Evolutionary conservation across 306 rosid species (phyloP), one percentile per base, ranked within the genome.

Genomic region (Castanea crenata): DNA sequence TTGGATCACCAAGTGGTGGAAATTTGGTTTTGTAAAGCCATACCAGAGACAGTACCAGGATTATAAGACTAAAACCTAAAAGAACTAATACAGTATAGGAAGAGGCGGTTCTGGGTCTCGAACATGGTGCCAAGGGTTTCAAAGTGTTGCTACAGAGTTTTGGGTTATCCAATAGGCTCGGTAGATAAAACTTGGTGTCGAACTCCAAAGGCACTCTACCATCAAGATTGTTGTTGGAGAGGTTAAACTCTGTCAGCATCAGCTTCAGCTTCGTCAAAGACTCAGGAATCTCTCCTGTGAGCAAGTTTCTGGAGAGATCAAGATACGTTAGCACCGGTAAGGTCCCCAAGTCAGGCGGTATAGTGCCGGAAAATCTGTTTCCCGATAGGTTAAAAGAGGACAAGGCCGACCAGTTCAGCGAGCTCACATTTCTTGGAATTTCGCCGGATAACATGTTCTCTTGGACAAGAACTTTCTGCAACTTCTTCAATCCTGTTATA

Each of bases 171-270:
- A 62, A 20, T 59, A 93, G 81, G 71, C 93, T 84, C 9, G 76
- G 14, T 6, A 78, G 56, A 59, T 65, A 93, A 16, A 76, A 78
- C 61, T 72, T 78, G 25, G 71, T 64, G 75, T 80, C 71, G 69
- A 96, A 83, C 59, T 83, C 92, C 0, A 87, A n/a, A 51, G 99
- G 99, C 4, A 95, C 86, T 61, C 83, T 68, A 0, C 97, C 98
- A 16, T 73, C 34, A 41, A 95, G 75, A 51, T 84, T 82, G 82
- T 96, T 96, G 41, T 68, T 59, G 0, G 97, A 91, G 29, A 93
- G 77, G 8, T 90, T 87, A 92, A 96, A 91, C 56, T 77, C 70
- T 72, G 87, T 86, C 6, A 90, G 86, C 74, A 58, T 89, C 2
- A 95, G 89, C 41, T 63, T 89, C 2, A 95, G 89, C 41, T 86